Base-by-base conservation (phyloP, 1,284 basidiomycete genomes). In the Ustilago xerochloae region DNA sequence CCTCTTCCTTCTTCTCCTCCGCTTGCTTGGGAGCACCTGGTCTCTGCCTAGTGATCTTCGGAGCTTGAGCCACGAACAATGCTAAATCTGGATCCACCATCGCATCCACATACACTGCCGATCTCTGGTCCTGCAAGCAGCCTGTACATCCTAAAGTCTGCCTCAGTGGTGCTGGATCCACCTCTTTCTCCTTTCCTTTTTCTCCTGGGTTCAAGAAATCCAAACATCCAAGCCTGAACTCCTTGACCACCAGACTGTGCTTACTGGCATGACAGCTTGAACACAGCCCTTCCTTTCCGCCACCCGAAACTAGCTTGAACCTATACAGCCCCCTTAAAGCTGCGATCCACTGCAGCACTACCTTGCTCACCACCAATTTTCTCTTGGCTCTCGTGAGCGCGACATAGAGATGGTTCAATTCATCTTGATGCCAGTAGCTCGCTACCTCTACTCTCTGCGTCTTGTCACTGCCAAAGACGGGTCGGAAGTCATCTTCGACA, bases 321-420 rank as follows among this genome's bases (percentile, higher is more conserved):
- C 66, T 61, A 20, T 65, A 75, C 28, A 75, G 38, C 4, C 79
- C 79, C 1, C 77, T 60, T 8, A 76, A 58, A 6, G 74, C 75
- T 4, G 67, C 68, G 18, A 81, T 63, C 79, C 80, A 81, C 39
- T 74, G 60, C 8, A 78, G 38, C 10, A 80, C 57, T 22, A 60
- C 52, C 24, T 38, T 54, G 2, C 62, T 63, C 16, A 81, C 48
- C 10, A 79, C 50, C 5, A 81, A 67, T 33, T 70, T 53, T 3
- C 51, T 52, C 43, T 80, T 77, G 18, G 80, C 80, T 36, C 80
- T 60, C 10, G 80, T 80, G 13, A 79, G 41, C 0, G 78, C 80
- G 3, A 81, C 80, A 20, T 81, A 81, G 45, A 79, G 75, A 35
- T 75, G 77, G 39, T 79, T 80, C 22, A 80, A 49, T 63, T 81